Evolutionary conservation across 305 asterid species (phyloP).

Genomic region (Andrographis paniculata): DNA sequence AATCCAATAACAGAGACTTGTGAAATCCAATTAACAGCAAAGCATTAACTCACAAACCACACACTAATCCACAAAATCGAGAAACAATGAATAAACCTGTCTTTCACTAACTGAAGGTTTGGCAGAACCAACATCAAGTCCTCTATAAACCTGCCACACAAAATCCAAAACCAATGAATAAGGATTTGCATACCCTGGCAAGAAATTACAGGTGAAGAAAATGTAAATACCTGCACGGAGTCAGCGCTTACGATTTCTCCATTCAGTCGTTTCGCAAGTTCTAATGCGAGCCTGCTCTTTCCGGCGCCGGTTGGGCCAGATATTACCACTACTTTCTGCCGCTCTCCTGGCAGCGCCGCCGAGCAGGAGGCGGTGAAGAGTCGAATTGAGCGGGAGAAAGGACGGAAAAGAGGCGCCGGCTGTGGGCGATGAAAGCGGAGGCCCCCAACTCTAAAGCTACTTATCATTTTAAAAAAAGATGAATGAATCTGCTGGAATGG

Average conservation of each 20-base stretch:
- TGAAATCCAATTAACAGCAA: background rate
- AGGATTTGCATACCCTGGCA: background rate
- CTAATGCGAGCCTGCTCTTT: constrained; percentile 78
- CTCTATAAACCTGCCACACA: constrained; percentile 69
- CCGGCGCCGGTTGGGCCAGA: constrained; percentile 99
- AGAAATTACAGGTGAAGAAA: background rate
- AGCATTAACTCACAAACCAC: background rate
- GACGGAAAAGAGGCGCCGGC: constrained; percentile 14
- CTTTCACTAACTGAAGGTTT: constrained; percentile 68
- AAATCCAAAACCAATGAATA: constrained; percentile 9
- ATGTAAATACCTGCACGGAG: constrained; percentile 69
- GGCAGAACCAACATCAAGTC: constrained; percentile 93
- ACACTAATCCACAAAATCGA: constrained; percentile 8
- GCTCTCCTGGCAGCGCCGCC: constrained; percentile 24
- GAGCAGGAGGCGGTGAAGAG: constrained; percentile 30
- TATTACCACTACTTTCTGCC: constrained; percentile 68
- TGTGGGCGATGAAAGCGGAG: constrained; percentile 22
- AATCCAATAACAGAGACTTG: too few relatives aligned
- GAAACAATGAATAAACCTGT: constrained; percentile 37
- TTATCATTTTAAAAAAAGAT: too few relatives aligned
- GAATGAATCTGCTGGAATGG: too few relatives aligned
- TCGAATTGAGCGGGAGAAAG: constrained; percentile 15
- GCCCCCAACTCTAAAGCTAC: too few relatives aligned
- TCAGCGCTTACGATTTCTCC: constrained; percentile 96
- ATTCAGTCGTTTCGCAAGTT: constrained; percentile 76